Evolutionary conservation across 306 rosid genomes (phyloP).

Genomic region (Quercus bicolor): DNA sequence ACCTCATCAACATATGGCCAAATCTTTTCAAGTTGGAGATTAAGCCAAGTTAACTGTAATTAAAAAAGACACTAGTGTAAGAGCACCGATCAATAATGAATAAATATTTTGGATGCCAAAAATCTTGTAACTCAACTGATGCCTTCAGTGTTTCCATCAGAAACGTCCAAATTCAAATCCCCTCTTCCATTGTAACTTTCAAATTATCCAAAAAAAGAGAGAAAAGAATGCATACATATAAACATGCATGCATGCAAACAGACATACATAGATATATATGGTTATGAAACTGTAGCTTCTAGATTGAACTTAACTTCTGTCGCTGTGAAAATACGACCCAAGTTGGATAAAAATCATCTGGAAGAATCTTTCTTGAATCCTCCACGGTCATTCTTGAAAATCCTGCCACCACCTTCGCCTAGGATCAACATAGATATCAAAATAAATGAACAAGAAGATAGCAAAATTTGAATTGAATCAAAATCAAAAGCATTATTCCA

Average conservation of each 20-base stretch:
- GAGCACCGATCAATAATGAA: constrained; percentile 1
- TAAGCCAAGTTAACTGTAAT: constrained; percentile 82
- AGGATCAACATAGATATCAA: not conserved
- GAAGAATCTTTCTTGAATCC: constrained; percentile 72
- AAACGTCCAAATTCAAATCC: too few species aligned
- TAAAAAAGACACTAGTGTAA: constrained; percentile 25
- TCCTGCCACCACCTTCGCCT: constrained; percentile 72
- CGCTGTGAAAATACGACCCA: constrained; percentile 77
- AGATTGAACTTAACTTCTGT: constrained; percentile 70
- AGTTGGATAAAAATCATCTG: constrained; percentile 59
- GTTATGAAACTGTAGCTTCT: not conserved
- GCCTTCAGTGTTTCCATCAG: too few species aligned
- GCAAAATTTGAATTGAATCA: not conserved
- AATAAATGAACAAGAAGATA: not conserved
- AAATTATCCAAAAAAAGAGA: too few species aligned
- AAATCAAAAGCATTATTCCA: not conserved
- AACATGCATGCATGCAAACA: not conserved
- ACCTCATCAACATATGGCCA: constrained; percentile 89
- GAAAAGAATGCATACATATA: not conserved
- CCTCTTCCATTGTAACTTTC: too few species aligned
- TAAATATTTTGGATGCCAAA: not conserved
- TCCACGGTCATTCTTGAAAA: constrained; percentile 84
- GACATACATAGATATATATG: not conserved
- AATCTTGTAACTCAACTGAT: too few species aligned
- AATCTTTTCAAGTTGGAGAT: constrained; percentile 50